These are phyloP conservation scores for Zangia roseola DNA, from an alignment of 768 basidiomycete species.

Conservation along the genomic window DNA sequence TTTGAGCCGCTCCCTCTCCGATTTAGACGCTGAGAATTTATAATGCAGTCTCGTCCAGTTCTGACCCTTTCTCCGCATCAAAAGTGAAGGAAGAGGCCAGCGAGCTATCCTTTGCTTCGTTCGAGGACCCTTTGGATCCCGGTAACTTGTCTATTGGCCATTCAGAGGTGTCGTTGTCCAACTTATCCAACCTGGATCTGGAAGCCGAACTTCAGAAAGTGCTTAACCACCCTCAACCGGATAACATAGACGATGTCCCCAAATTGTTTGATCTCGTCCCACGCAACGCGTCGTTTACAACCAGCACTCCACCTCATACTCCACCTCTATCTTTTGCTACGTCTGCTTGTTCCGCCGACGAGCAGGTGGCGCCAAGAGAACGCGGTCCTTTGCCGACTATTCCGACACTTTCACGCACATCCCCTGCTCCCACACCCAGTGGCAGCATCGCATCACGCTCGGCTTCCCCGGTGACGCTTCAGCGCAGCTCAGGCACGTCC, in stretches of 20 bases:
- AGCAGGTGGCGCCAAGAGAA: slow-evolving; percentile 9
- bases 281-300: slow-evolving; percentile 20
- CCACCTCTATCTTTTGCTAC: slow-evolving; percentile 20
- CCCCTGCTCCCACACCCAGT: not conserved
- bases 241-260: slow-evolving; percentile 11
- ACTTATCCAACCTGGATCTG: slow-evolving; percentile 31
- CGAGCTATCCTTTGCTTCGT: slow-evolving; percentile 29
- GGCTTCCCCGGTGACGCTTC: slow-evolving; percentile 13
- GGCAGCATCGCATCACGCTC: slow-evolving; percentile 1
- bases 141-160: slow-evolving; percentile 36
- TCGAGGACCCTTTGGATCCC: slow-evolving; percentile 30
- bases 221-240: slow-evolving; percentile 11
- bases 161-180: slow-evolving; percentile 36
- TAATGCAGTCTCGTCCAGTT: slow-evolving; percentile 10
- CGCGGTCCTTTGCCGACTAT: not conserved
- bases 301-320: slow-evolving; percentile 26
- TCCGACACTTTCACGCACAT: slow-evolving; percentile 2
- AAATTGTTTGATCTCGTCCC: slow-evolving; percentile 29
- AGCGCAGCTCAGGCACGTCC: slow-evolving; percentile 21
- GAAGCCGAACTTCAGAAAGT: slow-evolving; percentile 31
- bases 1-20: not conserved
- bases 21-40: not conserved
- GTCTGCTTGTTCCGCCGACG: slow-evolving; percentile 17
- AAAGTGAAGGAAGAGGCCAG: slow-evolving; percentile 26
- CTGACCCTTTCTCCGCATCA: slow-evolving; percentile 22